Evolutionary conservation across 2,329 filamentous ascomycete genomes (phyloP).

Genomic region (Cladosporium sphaerospermum): DNA sequence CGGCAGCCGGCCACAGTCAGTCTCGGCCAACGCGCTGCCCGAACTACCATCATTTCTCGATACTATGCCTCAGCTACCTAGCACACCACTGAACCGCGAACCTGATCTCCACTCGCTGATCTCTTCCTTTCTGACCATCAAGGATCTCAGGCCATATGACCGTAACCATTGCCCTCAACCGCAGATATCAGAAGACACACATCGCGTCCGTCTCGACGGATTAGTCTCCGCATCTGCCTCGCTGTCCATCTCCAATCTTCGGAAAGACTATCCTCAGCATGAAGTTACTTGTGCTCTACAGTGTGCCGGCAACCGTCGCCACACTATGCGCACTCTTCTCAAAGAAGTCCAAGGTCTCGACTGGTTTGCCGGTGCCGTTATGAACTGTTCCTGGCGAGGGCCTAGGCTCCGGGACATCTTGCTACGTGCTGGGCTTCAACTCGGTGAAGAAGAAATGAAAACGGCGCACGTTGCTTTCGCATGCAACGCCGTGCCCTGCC

Average conservation of each 20-base stretch:
- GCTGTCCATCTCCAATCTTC: conserved; percentile 43
- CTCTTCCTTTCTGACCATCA: conserved; percentile 44
- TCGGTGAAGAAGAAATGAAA: conserved; percentile 23
- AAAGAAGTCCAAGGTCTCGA: conserved; percentile 56
- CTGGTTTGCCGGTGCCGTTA: conserved; percentile 55
- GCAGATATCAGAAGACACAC: conserved; percentile 23
- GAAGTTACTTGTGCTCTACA: conserved; percentile 52
- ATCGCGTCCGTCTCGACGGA: conserved; percentile 46
- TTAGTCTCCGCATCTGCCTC: conserved; percentile 39
- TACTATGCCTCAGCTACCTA: neutral
- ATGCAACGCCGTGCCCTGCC: conserved; percentile 46
- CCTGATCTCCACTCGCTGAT: conserved; percentile 40
- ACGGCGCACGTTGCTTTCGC: conserved; percentile 51
- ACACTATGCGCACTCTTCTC: conserved; percentile 54
- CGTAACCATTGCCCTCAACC: conserved; percentile 32
- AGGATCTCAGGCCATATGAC: conserved; percentile 44
- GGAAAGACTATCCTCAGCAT: conserved; percentile 46
- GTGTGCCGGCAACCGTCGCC: conserved; percentile 55
- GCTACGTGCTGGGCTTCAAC: conserved; percentile 37
- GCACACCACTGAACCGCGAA: conserved; percentile 42
- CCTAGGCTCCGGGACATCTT: conserved; percentile 50
- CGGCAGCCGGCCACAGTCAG: too few relatives aligned
- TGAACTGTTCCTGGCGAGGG: conserved; percentile 54
- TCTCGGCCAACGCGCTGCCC: too few relatives aligned
- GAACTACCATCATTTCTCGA: too few relatives aligned